Conservation (phyloP, 192 early-diverging fungal species). For the Coemansia sp. region DNA sequence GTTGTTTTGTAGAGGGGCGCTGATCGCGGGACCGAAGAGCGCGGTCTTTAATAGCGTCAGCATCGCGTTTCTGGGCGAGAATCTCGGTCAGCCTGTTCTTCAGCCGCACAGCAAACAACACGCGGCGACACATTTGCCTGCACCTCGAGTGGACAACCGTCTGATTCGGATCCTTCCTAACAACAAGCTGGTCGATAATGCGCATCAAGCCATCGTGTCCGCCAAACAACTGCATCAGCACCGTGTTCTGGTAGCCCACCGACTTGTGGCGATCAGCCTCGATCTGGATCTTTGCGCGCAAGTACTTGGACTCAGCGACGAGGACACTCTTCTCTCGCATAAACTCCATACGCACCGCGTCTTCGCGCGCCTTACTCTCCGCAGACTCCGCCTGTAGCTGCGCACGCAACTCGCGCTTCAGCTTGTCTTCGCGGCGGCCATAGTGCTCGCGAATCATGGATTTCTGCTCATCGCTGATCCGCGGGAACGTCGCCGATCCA, state of each 20-base stretch:
- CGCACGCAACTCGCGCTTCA: background rate
- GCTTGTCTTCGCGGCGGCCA: slow-evolving; percentile 12
- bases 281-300: slow-evolving; percentile 26
- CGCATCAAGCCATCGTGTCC: slow-evolving; percentile 30
- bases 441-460: slow-evolving; percentile 26
- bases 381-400: slow-evolving; percentile 10
- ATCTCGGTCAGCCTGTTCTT: slow-evolving; percentile 18
- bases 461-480: slow-evolving; percentile 33
- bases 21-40: slow-evolving; percentile 9
- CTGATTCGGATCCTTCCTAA: background rate
- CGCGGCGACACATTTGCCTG: slow-evolving; percentile 28
- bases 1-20: background rate
- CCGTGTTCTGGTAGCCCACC: slow-evolving; percentile 26
- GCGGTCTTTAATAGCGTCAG: slow-evolving; percentile 26
- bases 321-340: slow-evolving; percentile 8
- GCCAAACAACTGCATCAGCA: slow-evolving; percentile 34
- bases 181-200: slow-evolving; percentile 22
- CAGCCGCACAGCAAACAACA: slow-evolving; percentile 34
- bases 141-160: background rate
- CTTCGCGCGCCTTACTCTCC: background rate
- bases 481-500: slow-evolving; percentile 24
- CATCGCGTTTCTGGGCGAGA: background rate
- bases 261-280: slow-evolving; percentile 16
- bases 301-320: slow-evolving; percentile 29
- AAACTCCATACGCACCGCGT: background rate